A percentile compares a stretch with the other conserved stretches of the same genome.
phyloP scores from a whole-genome alignment of 805 yeast species.

The Yamadazyma philogaea region DNA sequence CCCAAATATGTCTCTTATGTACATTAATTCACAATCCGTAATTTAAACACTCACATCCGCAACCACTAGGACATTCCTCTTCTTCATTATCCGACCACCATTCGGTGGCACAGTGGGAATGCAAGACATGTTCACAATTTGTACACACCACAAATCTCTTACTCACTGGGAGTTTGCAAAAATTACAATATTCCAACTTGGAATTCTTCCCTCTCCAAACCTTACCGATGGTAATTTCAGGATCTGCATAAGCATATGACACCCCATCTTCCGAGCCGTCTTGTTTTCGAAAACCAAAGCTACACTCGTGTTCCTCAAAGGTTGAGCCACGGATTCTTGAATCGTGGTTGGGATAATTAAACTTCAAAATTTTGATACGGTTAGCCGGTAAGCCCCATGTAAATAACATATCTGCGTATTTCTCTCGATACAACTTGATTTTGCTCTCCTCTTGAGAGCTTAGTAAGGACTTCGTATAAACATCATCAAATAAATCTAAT shows the following conservation, averaged over 20 bases:
- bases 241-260: slow-evolving; percentile 21
- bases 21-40: slow-evolving; percentile 1
- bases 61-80: slow-evolving; percentile 81
- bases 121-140: slow-evolving; percentile 75
- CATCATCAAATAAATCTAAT: slow-evolving; percentile 44
- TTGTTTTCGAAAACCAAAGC: slow-evolving; percentile 26
- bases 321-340: slow-evolving; percentile 1
- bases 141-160: slow-evolving; percentile 66
- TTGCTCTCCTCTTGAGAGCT: slow-evolving; percentile 35
- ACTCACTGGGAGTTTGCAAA: slow-evolving; percentile 59
- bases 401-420: slow-evolving; percentile 74
- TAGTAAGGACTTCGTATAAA: slow-evolving; percentile 39
- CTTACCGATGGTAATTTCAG: slow-evolving; percentile 21
- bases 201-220: slow-evolving; percentile 31
- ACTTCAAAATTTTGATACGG: slow-evolving; percentile 73
- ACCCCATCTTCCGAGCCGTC: neutral
- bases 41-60: slow-evolving; percentile 43
- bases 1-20: neutral
- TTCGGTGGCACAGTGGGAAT: slow-evolving; percentile 68
- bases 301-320: slow-evolving; percentile 33
- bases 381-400: slow-evolving; percentile 84
- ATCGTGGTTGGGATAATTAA: slow-evolving; percentile 43
- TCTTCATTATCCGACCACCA: slow-evolving; percentile 63
- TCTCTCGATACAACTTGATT: slow-evolving; percentile 49
- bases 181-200: slow-evolving; percentile 50